Conservation (phyloP, 192 early-diverging fungal species). For the Coemansia sp. region DNA sequence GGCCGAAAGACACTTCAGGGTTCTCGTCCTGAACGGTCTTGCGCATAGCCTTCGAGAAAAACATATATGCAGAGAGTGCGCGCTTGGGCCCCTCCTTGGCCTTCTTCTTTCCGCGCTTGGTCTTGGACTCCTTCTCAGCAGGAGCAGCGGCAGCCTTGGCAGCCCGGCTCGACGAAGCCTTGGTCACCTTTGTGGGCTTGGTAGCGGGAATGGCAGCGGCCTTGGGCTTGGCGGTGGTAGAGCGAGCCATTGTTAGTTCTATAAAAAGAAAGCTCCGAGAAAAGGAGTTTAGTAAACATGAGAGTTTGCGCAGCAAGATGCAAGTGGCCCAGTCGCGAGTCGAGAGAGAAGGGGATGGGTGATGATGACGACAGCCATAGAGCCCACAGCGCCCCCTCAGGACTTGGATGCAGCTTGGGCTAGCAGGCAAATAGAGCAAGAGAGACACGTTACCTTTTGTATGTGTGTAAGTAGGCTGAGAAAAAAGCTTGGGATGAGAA, state of each 20-base stretch:
- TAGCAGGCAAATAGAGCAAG: neutral
- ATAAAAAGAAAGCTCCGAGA: neutral
- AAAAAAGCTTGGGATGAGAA: slow-evolving; percentile 7
- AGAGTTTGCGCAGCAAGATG: slow-evolving; percentile 2
- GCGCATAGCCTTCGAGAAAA: slow-evolving; percentile 84
- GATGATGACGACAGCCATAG: slow-evolving; percentile 1
- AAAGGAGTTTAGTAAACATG: neutral
- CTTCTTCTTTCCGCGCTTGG: slow-evolving; percentile 71
- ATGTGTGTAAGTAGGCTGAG: neutral
- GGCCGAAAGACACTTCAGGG: slow-evolving; percentile 68
- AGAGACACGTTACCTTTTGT: slow-evolving; percentile 21
- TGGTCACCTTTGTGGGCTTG: slow-evolving; percentile 14
- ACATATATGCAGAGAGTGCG: slow-evolving; percentile 86
- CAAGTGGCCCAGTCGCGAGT: neutral
- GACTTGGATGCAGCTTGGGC: too few relatives aligned
- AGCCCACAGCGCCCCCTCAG: neutral
- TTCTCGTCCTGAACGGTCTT: slow-evolving; percentile 74
- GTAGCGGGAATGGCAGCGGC: slow-evolving; percentile 13
- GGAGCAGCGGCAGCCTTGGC: slow-evolving; percentile 7
- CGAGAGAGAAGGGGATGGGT: neutral
- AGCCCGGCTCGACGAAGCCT: neutral
- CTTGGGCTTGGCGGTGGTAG: slow-evolving; percentile 19
- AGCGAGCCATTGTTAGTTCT: slow-evolving; percentile 34
- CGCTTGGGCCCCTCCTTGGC: slow-evolving; percentile 90
- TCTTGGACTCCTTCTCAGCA: slow-evolving; percentile 26